Conservation (phyloP, 225 moss, liverwort and hornwort genomes). For the Marchantia paleacea region DNA sequence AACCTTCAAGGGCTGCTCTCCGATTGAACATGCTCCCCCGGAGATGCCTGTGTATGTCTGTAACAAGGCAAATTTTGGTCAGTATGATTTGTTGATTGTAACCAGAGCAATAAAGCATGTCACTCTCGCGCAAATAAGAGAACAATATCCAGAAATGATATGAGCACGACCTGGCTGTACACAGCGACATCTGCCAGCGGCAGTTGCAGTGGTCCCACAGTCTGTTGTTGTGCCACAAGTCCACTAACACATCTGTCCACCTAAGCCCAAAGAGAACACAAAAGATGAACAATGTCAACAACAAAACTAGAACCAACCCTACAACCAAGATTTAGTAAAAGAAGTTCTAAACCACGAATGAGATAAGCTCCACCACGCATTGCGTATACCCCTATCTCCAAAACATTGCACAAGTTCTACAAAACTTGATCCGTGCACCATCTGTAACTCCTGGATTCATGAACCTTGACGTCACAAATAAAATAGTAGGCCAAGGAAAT, state of each 20-base stretch:
- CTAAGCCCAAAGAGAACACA: conserved; percentile 35
- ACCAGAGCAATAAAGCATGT: too few relatives aligned
- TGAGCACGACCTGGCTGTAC: conserved; percentile 60
- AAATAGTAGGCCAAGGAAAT: neutral
- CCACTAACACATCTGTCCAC: conserved; percentile 98
- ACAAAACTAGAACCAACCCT: neutral
- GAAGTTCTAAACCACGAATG: too few relatives aligned
- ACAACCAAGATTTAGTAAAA: neutral
- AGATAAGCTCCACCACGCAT: too few relatives aligned
- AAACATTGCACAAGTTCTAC: neutral
- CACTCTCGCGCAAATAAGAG: neutral
- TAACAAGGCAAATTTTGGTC: neutral
- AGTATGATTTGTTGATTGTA: neutral
- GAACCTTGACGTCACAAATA: neutral
- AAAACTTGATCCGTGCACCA: neutral
- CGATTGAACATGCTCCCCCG: conserved; percentile 89
- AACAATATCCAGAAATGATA: neutral
- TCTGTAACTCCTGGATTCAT: neutral
- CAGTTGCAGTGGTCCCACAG: conserved; percentile 89
- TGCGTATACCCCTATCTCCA: neutral
- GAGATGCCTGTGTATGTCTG: conserved; percentile 89
- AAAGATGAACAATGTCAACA: neutral
- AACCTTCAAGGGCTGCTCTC: conserved; percentile 97
- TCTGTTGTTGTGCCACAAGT: conserved; percentile 95
- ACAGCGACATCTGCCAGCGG: conserved; percentile 90